Conservation (phyloP, 2,329 filamentous ascomycete genomes). For the Xylariaceae sp. region DNA sequence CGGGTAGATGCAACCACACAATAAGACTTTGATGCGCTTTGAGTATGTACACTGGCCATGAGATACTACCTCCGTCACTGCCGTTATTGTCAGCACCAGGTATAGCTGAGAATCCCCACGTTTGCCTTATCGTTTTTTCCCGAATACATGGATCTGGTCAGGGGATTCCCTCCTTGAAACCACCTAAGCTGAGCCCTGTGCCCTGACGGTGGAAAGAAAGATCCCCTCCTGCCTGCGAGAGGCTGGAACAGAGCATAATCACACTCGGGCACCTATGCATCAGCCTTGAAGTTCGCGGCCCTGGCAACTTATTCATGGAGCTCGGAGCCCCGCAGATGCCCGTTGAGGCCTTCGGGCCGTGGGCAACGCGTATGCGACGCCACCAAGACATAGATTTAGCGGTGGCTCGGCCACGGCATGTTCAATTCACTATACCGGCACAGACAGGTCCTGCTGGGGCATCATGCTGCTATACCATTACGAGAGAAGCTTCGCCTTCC, state of each 20-base stretch:
- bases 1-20: no score
- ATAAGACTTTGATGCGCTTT: no score
- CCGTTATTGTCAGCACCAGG: no score
- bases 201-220: no score
- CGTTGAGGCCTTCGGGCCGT: conserved; percentile 19
- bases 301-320: conserved; percentile 17
- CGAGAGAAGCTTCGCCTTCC: conserved; percentile 8
- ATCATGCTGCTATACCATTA: conserved; percentile 9
- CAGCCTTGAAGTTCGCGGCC: neutral
- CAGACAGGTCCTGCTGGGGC: conserved; percentile 11
- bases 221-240: no score
- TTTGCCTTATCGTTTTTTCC: no score
- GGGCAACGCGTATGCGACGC: conserved; percentile 11
- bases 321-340: conserved; percentile 18
- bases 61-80: no score
- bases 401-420: conserved; percentile 12
- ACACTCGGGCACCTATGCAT: no score
- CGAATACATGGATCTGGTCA: neutral
- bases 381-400: conserved; percentile 15
- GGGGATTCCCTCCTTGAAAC: neutral
- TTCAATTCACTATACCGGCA: conserved; percentile 8
- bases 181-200: neutral
- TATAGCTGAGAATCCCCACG: neutral
- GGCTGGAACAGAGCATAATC: no score
- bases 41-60: no score